These are phyloP conservation scores for Nissolia schottii DNA, from an alignment of 306 rosid genomes.

Conservation along the genomic window DNA sequence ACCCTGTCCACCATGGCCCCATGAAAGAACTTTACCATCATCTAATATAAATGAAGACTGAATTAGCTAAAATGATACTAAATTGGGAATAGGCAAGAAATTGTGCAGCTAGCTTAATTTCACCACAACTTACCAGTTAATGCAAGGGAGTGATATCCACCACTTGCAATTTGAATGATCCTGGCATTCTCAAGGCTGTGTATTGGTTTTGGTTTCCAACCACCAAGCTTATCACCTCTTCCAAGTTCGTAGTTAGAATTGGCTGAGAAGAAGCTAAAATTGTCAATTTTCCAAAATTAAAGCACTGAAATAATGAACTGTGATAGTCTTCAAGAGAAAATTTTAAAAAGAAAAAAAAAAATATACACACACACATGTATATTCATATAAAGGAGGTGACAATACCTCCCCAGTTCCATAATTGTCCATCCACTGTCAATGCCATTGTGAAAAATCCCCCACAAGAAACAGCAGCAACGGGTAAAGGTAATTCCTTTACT, in stretches of 20 bases:
- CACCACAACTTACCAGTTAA: constrained; percentile 58
- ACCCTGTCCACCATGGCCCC: constrained; percentile 98
- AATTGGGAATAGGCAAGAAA: background rate
- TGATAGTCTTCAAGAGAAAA: background rate
- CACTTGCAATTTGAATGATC: constrained; percentile 72
- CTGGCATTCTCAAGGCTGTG: constrained; percentile 64
- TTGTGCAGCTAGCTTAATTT: background rate
- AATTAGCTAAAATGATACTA: constrained; percentile 7
- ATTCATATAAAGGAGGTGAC: background rate
- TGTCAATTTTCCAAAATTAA: constrained; percentile 25
- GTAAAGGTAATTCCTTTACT: constrained; percentile 64
- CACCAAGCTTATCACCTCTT: constrained; percentile 81
- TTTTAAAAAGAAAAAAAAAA: background rate
- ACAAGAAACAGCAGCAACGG: constrained; percentile 77
- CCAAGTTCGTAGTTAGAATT: constrained; percentile 95
- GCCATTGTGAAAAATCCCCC: constrained; percentile 91
- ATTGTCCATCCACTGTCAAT: constrained; percentile 63
- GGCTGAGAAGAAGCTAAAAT: constrained; percentile 43
- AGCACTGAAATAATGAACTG: background rate
- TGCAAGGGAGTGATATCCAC: constrained; percentile 98
- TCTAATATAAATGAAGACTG: constrained; percentile 40
- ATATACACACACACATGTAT: no score
- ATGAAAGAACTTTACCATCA: constrained; percentile 87
- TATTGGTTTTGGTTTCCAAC: constrained; percentile 80
- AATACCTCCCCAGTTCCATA: constrained; percentile 98